Conservation (phyloP, 139 green algal genomes). For the Marvania coccoides region DNA sequence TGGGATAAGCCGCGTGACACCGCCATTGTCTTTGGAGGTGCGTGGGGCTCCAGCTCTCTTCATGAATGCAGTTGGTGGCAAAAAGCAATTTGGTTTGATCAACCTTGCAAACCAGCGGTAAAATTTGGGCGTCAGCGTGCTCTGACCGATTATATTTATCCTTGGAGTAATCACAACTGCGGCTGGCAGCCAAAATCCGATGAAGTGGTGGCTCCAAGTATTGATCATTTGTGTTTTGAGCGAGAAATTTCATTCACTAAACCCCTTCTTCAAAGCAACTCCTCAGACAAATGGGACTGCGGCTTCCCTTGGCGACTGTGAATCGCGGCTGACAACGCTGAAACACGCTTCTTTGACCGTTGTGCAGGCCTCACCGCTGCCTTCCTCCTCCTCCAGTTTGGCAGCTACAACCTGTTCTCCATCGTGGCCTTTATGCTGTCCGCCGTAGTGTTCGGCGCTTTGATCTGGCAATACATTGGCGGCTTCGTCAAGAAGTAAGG, state of each 20-base stretch:
- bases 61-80: background rate
- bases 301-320: background rate
- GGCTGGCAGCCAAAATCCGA: background rate
- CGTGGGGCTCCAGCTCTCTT: background rate
- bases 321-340: background rate
- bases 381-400: constrained; percentile 37
- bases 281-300: background rate
- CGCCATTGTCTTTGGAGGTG: constrained; percentile 28
- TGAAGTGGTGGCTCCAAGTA: background rate
- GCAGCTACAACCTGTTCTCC: constrained; percentile 11
- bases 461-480: constrained; percentile 35
- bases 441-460: constrained; percentile 11
- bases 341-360: background rate
- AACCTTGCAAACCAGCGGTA: background rate
- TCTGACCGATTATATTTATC: background rate
- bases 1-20: too few species aligned
- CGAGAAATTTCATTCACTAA: background rate
- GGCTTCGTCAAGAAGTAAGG: constrained; percentile 14
- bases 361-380: constrained; percentile 12
- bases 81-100: background rate
- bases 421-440: constrained; percentile 17
- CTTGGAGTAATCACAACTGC: too few species aligned
- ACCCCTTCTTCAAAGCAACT: background rate
- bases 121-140: background rate
- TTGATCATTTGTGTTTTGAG: background rate